These are phyloP conservation scores for Pyrus bretschneideri DNA, from an alignment of 306 rosid genomes.

Conservation along the genomic window DNA sequence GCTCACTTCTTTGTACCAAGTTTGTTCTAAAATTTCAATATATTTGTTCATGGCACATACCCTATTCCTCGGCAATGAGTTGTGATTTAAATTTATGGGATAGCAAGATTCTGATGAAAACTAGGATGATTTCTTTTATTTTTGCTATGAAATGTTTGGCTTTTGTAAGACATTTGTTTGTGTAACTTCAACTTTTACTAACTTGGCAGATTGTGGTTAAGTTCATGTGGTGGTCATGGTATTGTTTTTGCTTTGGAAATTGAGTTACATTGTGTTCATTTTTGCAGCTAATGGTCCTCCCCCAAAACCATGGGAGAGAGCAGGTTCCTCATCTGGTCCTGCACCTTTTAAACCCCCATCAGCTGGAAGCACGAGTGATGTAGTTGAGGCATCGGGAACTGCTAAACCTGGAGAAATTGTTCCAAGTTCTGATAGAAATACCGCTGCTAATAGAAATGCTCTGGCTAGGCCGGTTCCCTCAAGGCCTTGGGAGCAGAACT, in stretches of 20 bases:
- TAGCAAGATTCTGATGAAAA: not conserved
- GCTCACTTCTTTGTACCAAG: not conserved
- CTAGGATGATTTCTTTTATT: not conserved
- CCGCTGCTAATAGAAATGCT: constrained; percentile 43
- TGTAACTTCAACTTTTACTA: not conserved
- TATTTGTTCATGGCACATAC: not conserved
- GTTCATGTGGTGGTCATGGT: not conserved
- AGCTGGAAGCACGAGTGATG: constrained; percentile 73
- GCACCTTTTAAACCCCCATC: constrained; percentile 89
- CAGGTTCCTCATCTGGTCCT: constrained; percentile 74
- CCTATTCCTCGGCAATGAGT: not conserved
- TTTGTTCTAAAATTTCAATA: not conserved
- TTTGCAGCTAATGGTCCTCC: constrained; percentile 71
- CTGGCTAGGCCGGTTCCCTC: constrained; percentile 78
- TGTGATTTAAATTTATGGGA: not conserved
- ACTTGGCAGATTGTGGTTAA: not conserved
- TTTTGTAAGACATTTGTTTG: not conserved
- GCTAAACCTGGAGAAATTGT: constrained; percentile 94
- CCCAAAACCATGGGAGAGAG: constrained; percentile 92
- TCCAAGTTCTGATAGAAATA: constrained; percentile 44
- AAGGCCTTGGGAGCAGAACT: constrained; percentile 94
- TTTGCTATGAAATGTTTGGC: not conserved
- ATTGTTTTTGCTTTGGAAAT: not conserved
- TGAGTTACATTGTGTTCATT: constrained; percentile 8
- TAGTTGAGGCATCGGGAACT: constrained; percentile 97